phyloP scores from a whole-genome alignment of 177 flowering plant genomes.

The Vitis hybrid region DNA sequence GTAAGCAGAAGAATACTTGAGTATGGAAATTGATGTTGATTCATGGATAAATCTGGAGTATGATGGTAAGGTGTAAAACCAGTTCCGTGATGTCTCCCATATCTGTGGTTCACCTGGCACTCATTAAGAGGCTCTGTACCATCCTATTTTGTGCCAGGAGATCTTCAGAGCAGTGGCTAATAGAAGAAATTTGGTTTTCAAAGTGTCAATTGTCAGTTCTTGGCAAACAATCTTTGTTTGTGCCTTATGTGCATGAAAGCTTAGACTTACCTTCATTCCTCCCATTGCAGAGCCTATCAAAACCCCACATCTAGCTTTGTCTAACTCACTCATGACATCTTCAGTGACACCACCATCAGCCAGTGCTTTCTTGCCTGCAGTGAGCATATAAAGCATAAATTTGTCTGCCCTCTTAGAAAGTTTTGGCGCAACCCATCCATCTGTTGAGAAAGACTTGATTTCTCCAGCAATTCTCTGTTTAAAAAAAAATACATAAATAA shows the following conservation, averaged over 20 bases:
- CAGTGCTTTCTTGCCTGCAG: slow-evolving; percentile 97
- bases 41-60: too few relatives aligned
- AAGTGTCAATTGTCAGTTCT: too few relatives aligned
- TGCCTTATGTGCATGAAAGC: not conserved
- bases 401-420: slow-evolving; percentile 92
- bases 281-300: slow-evolving; percentile 98
- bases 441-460: slow-evolving; percentile 87
- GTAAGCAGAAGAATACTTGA: not conserved
- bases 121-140: not conserved
- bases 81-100: not conserved
- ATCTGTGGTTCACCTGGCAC: not conserved
- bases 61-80: too few relatives aligned
- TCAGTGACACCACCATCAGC: slow-evolving; percentile 85
- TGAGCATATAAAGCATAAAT: slow-evolving; percentile 95
- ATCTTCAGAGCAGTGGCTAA: not conserved
- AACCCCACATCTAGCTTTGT: slow-evolving; percentile 87
- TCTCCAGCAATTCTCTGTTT: slow-evolving; percentile 95
- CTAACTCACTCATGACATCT: slow-evolving; percentile 61
- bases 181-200: not conserved
- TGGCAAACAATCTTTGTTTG: too few relatives aligned
- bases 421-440: slow-evolving; percentile 95
- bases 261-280: slow-evolving; percentile 84
- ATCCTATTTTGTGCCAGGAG: not conserved
- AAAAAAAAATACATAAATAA: slow-evolving; percentile 4
- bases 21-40: not conserved